Base-by-base conservation (phyloP, 2,329 filamentous ascomycete genomes). In the Colletotrichum chrysophilum region DNA sequence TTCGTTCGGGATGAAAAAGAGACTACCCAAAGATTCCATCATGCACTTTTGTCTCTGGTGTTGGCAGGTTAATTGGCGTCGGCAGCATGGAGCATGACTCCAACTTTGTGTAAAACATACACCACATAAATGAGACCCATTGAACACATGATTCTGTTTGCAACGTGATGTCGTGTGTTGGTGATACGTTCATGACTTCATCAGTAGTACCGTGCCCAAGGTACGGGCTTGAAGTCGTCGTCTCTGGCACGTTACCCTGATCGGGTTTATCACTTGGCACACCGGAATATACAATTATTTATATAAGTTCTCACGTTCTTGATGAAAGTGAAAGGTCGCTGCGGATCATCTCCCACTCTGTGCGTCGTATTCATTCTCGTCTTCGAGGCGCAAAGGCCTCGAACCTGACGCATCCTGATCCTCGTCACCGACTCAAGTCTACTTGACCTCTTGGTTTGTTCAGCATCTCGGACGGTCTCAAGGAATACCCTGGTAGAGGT, bases 61-160 rank as follows among this genome's bases (percentile, higher is more conserved):
- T 77, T 77, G 69, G 74, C 69, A 74, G 76, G 74, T 77, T 73
- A 72, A 77, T 77, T 62, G 74, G 76, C 76, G 76, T 75, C 68
- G 76, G 76, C 76, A 77, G 69, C 76, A 76, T 77, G 76, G 74
- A 77, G 69, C 36, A 62, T 69, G 61, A 43, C 73, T 76, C 70
- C 74, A 64, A 62, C 74, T 70, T 48, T 76, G 52, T 77, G 76
- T 77, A 77, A 65, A 77, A 38, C 76, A 70, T 64, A 77, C 56
- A 76, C 32, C 65, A 66, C 76, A 77, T 76, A 74, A 77, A 73
- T 74, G 73, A 77, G 61, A 77, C 61, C 65, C 66, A 28, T 75
- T 75, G 71, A 76, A 76, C 74, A 74, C 69, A 66, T 7, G 43
- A 48, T 48, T 21, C 4, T 21, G 43, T 48, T 7, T 1, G 5